Evolutionary conservation across 2,329 filamentous ascomycete genomes (phyloP).

Genomic region (Beauveria caledonica): DNA sequence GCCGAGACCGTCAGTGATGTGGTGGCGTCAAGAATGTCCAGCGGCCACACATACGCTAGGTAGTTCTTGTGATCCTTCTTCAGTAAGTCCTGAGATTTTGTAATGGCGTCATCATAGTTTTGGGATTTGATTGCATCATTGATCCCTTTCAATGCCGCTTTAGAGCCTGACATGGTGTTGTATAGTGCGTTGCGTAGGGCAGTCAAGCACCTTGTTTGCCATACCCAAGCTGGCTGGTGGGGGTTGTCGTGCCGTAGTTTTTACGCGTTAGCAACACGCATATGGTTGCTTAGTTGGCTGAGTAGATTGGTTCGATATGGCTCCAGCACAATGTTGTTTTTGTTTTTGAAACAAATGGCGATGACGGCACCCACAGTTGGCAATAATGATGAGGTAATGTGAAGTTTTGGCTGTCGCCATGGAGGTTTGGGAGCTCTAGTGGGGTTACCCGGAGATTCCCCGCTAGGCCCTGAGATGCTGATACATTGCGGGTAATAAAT

Average conservation of each 20-base stretch:
- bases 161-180: constrained; percentile 46
- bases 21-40: neutral
- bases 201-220: neutral
- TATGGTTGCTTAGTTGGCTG: neutral
- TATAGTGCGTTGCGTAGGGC: neutral
- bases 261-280: neutral
- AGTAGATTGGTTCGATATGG: neutral
- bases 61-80: constrained; percentile 70
- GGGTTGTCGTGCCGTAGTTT: neutral
- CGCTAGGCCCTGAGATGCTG: neutral
- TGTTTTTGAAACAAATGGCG: neutral
- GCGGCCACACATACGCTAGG: constrained; percentile 53
- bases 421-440: constrained; percentile 17
- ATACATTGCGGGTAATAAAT: too few relatives aligned
- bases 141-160: constrained; percentile 73
- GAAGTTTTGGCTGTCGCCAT: constrained; percentile 19
- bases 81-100: constrained; percentile 61
- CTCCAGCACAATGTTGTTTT: neutral
- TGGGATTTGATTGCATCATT: constrained; percentile 68
- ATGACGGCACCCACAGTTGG: neutral
- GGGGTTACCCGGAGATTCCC: constrained; percentile 11
- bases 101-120: constrained; percentile 68
- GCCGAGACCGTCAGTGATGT: neutral
- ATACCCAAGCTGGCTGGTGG: neutral
- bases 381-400: constrained; percentile 1